Evolutionary conservation across 2,329 filamentous ascomycete species (phyloP), one percentile per base, ranked within the genome.

Genomic region (Aspergillus intermedius): DNA sequence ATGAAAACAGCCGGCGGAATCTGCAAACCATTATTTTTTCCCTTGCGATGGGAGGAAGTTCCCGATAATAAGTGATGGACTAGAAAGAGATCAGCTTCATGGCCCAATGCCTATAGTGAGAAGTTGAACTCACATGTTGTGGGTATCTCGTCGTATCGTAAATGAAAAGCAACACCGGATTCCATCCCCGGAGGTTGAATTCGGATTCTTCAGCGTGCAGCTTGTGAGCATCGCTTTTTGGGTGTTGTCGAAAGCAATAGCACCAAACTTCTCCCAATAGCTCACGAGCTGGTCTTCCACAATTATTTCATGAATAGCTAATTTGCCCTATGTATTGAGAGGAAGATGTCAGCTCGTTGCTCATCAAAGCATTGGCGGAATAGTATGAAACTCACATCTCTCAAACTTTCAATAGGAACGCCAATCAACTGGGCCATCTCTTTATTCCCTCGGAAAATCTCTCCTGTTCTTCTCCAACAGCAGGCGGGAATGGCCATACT

Each of bases 231-330:
- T 88, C 19, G 91, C 94, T 67, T 98, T 95, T 65, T 97, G 93
- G 8, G 82, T 84, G 49, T 86, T 83, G 64, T 98, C 93, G 69
- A 98, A 98, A 8, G 93, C 94, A 60, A 98, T 97, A 4, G 90
- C 91, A 45, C 91, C 91, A 63, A 98, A 98, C 63, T 98, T 95
- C 70, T 98, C 93, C 93, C 93, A 98, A 63, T 98, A 98, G 60
- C 88, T 88, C 47, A 97, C 93, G 52, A 95, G 81, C 37, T 91
- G 94, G 53, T 95, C 89, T 72, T 98, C 93, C 2, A 89, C 90
- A 41, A 98, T 82, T 54, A 98, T 94, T 67, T 98, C 91, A 66
- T 98, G 93, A 43, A 98, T 80, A 10, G 93, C 88, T 55, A 97
- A 85, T 61, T 94, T 94, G 52, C 93, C 93, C 91, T 95, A 49